A percentile compares a stretch with the other conserved stretches of the same genome.
Evolutionary conservation across 2,329 filamentous ascomycete species (phyloP).

Genomic region (Colletotrichum scovillei): DNA sequence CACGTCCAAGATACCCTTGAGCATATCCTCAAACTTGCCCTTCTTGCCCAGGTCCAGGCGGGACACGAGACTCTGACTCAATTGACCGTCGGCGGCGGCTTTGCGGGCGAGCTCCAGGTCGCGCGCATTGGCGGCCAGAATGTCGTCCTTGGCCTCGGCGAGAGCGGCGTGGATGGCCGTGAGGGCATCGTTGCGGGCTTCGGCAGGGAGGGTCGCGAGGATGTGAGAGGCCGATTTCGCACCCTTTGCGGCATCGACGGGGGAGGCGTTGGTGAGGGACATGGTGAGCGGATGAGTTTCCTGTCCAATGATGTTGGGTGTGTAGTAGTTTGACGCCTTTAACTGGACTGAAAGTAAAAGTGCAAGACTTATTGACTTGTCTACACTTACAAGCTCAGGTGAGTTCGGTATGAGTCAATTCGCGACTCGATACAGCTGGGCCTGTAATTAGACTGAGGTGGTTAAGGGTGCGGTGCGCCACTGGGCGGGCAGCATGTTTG

Average conservation of each 20-base stretch:
- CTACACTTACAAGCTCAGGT: slow-evolving; percentile 6
- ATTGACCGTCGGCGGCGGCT: slow-evolving; percentile 78
- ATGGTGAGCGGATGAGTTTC: slow-evolving; percentile 58
- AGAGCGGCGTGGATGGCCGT: slow-evolving; percentile 86
- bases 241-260: slow-evolving; percentile 79
- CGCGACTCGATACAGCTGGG: not conserved
- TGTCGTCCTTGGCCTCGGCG: slow-evolving; percentile 73
- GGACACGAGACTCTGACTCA: slow-evolving; percentile 87
- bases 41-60: slow-evolving; percentile 86
- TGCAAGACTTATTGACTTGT: not conserved
- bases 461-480: slow-evolving; percentile 1
- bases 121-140: slow-evolving; percentile 86
- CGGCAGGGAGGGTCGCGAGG: slow-evolving; percentile 81
- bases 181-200: slow-evolving; percentile 85
- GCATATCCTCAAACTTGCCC: slow-evolving; percentile 98
- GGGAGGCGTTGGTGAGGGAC: slow-evolving; percentile 90
- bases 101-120: slow-evolving; percentile 81
- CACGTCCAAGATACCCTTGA: slow-evolving; percentile 93
- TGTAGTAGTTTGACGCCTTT: not conserved
- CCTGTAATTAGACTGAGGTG: not conserved
- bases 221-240: slow-evolving; percentile 86
- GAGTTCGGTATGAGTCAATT: slow-evolving; percentile 23
- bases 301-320: not conserved
- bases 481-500: not conserved
- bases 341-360: not conserved